Conservation (phyloP, 2,329 filamentous ascomycete genomes). For the Talaromyces sp. region DNA sequence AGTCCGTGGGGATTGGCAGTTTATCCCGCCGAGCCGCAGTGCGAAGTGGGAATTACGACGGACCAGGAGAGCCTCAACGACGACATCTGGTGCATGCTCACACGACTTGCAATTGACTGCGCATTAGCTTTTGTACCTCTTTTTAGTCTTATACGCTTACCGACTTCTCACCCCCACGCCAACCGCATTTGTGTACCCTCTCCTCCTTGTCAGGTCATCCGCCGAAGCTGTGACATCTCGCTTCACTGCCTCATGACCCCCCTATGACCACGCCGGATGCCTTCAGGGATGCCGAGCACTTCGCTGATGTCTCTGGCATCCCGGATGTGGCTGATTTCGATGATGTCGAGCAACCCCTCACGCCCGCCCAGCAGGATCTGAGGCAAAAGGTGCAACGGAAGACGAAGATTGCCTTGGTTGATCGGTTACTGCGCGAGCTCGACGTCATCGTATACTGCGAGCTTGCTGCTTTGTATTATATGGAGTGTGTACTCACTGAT, state of each 20-base stretch:
- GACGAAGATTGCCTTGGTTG: slow-evolving; percentile 50
- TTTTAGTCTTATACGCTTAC: background rate
- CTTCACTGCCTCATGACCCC: slow-evolving; percentile 40
- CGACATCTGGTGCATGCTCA: background rate
- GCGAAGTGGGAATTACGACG: slow-evolving; percentile 8
- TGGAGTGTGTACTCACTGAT: no score
- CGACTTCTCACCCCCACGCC: background rate
- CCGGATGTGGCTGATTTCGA: slow-evolving; percentile 28
- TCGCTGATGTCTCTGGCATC: slow-evolving; percentile 47
- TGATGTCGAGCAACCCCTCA: background rate
- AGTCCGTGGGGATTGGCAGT: slow-evolving; percentile 11
- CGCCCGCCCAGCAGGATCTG: slow-evolving; percentile 25
- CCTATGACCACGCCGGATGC: slow-evolving; percentile 49
- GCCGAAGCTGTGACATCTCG: background rate
- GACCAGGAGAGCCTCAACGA: slow-evolving; percentile 17
- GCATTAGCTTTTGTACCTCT: background rate
- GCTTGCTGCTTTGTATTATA: slow-evolving; percentile 61
- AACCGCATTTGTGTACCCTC: slow-evolving; percentile 5
- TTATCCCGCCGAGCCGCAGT: slow-evolving; percentile 5
- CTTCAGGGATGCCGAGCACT: slow-evolving; percentile 48
- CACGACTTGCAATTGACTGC: background rate
- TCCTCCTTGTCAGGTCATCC: background rate
- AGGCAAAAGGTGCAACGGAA: slow-evolving; percentile 38
- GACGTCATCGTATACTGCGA: slow-evolving; percentile 62
- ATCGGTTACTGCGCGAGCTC: slow-evolving; percentile 57